Evolutionary conservation across 768 basidiomycete species (phyloP).

Genomic region (Auriscalpium microsporum): DNA sequence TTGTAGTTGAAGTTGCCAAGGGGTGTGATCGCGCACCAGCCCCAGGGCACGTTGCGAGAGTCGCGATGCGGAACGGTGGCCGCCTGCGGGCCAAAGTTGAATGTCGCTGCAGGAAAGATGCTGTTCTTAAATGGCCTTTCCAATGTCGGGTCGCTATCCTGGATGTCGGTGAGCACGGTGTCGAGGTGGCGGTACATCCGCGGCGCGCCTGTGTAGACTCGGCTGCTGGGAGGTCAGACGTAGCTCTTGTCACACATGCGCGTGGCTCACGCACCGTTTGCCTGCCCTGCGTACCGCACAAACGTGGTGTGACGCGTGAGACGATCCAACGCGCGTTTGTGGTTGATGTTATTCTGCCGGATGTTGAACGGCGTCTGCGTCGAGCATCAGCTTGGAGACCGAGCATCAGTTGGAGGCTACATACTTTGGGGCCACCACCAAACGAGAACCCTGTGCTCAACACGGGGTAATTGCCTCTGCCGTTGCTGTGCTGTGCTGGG

Average conservation of each 20-base stretch:
- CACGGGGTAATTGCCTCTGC: background rate
- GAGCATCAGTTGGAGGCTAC: background rate
- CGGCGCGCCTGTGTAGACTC: background rate
- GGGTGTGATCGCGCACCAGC: constrained; percentile 11
- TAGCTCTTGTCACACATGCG: background rate
- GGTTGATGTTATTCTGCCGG: background rate
- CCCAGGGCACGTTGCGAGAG: constrained; percentile 1
- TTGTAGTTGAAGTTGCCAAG: constrained; percentile 11
- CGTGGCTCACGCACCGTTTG: background rate
- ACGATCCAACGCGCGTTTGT: background rate
- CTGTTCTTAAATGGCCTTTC: constrained; percentile 8
- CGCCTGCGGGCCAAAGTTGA: constrained; percentile 11
- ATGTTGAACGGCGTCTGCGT: background rate
- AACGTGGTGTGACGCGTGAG: background rate
- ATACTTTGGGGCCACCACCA: background rate
- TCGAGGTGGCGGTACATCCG: background rate
- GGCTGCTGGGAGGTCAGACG: background rate
- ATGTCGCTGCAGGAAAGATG: constrained; percentile 8
- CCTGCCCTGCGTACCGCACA: background rate
- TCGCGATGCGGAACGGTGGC: constrained; percentile 7
- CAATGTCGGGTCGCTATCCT: background rate
- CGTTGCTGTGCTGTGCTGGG: background rate
- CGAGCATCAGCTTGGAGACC: background rate
- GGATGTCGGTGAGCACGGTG: background rate
- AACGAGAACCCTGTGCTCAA: background rate